phyloP scores from a whole-genome alignment of 2,329 filamentous ascomycete genomes.

The Alternaria burnsii region DNA sequence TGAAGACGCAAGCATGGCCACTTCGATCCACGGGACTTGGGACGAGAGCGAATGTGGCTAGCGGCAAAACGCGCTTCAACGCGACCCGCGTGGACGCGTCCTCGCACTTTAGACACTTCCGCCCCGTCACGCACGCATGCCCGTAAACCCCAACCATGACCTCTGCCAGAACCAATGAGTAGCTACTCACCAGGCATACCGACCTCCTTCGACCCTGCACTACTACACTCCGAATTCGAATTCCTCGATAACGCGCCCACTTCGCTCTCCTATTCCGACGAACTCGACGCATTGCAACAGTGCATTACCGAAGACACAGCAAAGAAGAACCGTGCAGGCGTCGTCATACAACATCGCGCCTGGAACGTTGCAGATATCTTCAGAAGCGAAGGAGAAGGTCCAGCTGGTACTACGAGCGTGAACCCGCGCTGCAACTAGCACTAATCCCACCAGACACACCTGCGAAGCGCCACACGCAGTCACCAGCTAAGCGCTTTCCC shows the following conservation, averaged over 20 bases:
- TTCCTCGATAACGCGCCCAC: conserved; percentile 28
- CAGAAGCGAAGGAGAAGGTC: conserved; percentile 58
- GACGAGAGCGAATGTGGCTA: conserved; percentile 20
- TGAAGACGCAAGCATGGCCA: not conserved
- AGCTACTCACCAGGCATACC: conserved; percentile 47
- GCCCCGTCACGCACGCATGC: conserved; percentile 8
- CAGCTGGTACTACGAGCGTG: conserved; percentile 41
- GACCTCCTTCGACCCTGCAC: conserved; percentile 61
- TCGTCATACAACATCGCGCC: conserved; percentile 62
- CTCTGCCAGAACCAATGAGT: conserved; percentile 32
- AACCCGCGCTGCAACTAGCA: conserved; percentile 6
- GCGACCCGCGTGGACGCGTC: conserved; percentile 21
- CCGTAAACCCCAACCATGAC: conserved; percentile 4
- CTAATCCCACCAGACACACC: conserved; percentile 47
- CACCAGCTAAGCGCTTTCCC: conserved; percentile 16
- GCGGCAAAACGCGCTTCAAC: conserved; percentile 25
- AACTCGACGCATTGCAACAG: conserved; percentile 56
- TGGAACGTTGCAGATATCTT: conserved; percentile 60
- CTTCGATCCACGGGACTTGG: not conserved
- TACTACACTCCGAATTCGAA: conserved; percentile 58
- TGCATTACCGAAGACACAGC: conserved; percentile 53
- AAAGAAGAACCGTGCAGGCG: conserved; percentile 54
- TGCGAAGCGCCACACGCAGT: conserved; percentile 30
- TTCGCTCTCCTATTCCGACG: conserved; percentile 54
- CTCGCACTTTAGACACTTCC: not conserved